Evolutionary conservation across 2,329 filamentous ascomycete species (phyloP).

Genomic region (Alternaria sp.): DNA sequence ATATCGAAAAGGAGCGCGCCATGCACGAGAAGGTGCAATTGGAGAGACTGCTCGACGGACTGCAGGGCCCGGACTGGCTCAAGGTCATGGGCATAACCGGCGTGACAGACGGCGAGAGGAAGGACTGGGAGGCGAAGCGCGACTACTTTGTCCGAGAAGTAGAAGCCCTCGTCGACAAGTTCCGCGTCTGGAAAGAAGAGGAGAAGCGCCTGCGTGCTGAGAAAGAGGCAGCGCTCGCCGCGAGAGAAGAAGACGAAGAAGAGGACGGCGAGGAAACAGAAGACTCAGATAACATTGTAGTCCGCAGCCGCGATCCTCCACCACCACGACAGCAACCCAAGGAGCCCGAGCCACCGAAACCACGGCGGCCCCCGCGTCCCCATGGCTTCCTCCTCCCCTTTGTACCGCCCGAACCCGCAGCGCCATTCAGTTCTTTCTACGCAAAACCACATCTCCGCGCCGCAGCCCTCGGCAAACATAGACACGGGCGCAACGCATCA

Average conservation of each 20-base stretch:
- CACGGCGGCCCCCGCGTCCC: slow-evolving; percentile 40
- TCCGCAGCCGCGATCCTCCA: slow-evolving; percentile 13
- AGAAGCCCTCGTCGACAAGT: slow-evolving; percentile 82
- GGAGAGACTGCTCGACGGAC: slow-evolving; percentile 75
- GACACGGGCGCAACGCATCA: slow-evolving; percentile 72
- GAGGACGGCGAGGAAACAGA: slow-evolving; percentile 47
- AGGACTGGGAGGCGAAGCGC: slow-evolving; percentile 83
- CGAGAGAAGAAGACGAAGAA: slow-evolving; percentile 55
- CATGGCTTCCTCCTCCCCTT: slow-evolving; percentile 41
- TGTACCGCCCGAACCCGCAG: slow-evolving; percentile 48
- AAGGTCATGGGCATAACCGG: slow-evolving; percentile 88
- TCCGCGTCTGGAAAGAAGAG: slow-evolving; percentile 84
- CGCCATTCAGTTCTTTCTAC: slow-evolving; percentile 88
- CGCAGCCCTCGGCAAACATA: slow-evolving; percentile 73
- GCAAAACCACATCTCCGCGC: slow-evolving; percentile 79
- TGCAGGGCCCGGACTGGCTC: slow-evolving; percentile 92
- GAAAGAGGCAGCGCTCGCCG: slow-evolving; percentile 68
- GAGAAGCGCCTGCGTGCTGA: slow-evolving; percentile 83
- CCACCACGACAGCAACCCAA: slow-evolving; percentile 53
- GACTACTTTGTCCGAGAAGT: slow-evolving; percentile 86
- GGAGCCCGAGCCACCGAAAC: slow-evolving; percentile 45
- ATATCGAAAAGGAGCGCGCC: slow-evolving; percentile 70
- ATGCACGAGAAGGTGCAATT: slow-evolving; percentile 71
- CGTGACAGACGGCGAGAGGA: slow-evolving; percentile 84
- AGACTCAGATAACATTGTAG: slow-evolving; percentile 39